Base-by-base conservation (phyloP, 805 yeast genomes). In the Saccharomycopsis synnaedendra region DNA sequence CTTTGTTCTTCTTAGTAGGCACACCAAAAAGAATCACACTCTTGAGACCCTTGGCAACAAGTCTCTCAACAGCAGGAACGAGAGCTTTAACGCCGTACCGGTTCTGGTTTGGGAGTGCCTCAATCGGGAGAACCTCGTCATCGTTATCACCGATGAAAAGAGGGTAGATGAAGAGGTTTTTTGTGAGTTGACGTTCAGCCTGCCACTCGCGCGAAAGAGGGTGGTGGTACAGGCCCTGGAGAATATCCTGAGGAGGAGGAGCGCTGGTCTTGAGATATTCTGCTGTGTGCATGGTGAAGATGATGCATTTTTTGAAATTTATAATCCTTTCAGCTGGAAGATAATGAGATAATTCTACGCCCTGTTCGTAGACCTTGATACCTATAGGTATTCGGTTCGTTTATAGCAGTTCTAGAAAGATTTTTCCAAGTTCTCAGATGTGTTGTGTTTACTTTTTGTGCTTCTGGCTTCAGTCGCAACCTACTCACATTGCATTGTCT, bases 201-300 rank as follows among this genome's bases (percentile, higher is more conserved):
- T 93, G 98, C 98, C 98, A 93, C 61, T 76, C 80, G 57, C 98
- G 75, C 27, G 86, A 60, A 41, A 90, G 71, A 1, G 96, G 94
- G 59, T 89, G 95, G 64, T 85, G 85, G 66, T 89, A 93, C 3
- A 97, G 97, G 51, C 97, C 96, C 53, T 93, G 90, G 40, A 93
- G 71, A 39, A 93, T 68, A 5, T 95, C 84, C 9, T 87, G 72
- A 52, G 86, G 76, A 36, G 72, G 69, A 0, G 89, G 76, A 34
- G 75, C 75, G 29, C 71, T 68, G 1, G 70, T 65, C 11, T 77
- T 75, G 45, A 83, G 67, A 58, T 74, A 88, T 59, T 83, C 80
- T 4, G 96, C 94, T 39, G 69, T 68, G 61, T 85, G 95, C 43
- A 68, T 35, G 32, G 29, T 42, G 28, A 11, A 39, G 41, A 39